Percentiles rank a stretch among this genome's conserved stretches.
Conservation (phyloP, 192 early-diverging fungal species). For the Allomyces macrogynus region DNA sequence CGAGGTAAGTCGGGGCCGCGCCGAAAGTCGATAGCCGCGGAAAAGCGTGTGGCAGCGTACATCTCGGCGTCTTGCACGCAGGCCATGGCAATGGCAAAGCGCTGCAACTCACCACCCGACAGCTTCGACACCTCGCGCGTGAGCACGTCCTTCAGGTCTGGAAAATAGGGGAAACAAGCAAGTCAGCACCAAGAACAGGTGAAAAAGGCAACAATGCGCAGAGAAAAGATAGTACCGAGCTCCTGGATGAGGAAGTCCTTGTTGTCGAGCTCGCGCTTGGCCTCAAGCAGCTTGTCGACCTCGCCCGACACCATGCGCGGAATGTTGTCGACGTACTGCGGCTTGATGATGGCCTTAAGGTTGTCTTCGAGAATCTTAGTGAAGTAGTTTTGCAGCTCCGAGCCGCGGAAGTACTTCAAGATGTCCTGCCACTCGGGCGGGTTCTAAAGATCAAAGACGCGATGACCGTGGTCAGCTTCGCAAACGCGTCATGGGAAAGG, state of each 20-base stretch:
- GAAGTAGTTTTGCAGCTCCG: conserved; percentile 96
- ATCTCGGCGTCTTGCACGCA: conserved; percentile 71
- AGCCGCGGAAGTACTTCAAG: conserved; percentile 85
- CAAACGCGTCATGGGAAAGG: too few species aligned
- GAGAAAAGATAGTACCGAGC: conserved; percentile 30
- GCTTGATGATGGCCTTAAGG: conserved; percentile 82
- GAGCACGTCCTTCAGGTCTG: conserved; percentile 66
- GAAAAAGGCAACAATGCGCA: background rate
- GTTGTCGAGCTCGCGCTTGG: conserved; percentile 55
- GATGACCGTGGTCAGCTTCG: too few species aligned
- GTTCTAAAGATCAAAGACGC: conserved; percentile 10
- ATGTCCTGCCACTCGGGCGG: conserved; percentile 95
- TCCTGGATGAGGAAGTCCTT: conserved; percentile 45
- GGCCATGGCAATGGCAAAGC: conserved; percentile 83
- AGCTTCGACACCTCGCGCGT: conserved; percentile 62
- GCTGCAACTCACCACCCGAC: conserved; percentile 93
- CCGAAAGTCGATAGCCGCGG: background rate
- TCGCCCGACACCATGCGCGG: conserved; percentile 57
- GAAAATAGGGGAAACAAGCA: conserved; percentile 2
- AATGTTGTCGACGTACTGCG: conserved; percentile 86
- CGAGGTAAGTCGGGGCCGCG: background rate
- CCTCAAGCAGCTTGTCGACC: conserved; percentile 49
- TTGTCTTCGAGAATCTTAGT: conserved; percentile 94
- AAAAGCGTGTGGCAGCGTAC: conserved; percentile 15
- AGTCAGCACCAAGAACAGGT: background rate